Evolutionary conservation across 1,284 basidiomycete genomes (phyloP), one percentile per base, ranked within the genome.

Genomic region (Pseudozyma thailandica): DNA sequence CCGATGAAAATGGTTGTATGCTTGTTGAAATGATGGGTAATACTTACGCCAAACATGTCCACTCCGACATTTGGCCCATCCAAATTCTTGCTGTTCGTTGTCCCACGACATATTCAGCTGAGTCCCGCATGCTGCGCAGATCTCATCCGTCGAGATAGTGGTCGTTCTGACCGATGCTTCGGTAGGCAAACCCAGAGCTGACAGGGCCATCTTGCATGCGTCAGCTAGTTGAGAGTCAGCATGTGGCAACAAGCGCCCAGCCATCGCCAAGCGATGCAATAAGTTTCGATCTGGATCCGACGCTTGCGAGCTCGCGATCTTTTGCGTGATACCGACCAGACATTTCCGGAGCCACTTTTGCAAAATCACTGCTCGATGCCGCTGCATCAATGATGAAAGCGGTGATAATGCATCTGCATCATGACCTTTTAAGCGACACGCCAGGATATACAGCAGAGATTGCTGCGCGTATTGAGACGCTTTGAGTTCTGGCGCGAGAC

Each of bases 1-100:
- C n/a, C 12, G 21, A 43, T 20, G 15, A 33, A 47, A 30, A 27
- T 7, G 13, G 6, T 15, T 15, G 9, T 20, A 9, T 23, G 9
- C 16, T 20, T 21, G 16, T 42, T 7, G 26, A 10, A 30, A 38
- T 23, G 13, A 27, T 27, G 23, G 21, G 15, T n/a, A 10, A 25
- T 49, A 60, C 60, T 55, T 33, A 50, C 60, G 70, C 70, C 70
- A 72, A 2, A 72, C 47, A 26, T 72, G 70, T 2, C 64, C 60
- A 6, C 27, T 60, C 9, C 54, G 45, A 37, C 70, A 72, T 21
- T 44, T 51, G 25, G 64, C 53, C 63, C 60, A 68, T 3, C 58
- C 62, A 27, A 72, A 56, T 26, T 46, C 27, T 26, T 41, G 37
- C 33, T 33, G 26, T 2, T 31, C 21, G 0, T 48, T 35, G 23